Evolutionary conservation across 306 rosid genomes (phyloP).

Genomic region (Cicer cuneatum): DNA sequence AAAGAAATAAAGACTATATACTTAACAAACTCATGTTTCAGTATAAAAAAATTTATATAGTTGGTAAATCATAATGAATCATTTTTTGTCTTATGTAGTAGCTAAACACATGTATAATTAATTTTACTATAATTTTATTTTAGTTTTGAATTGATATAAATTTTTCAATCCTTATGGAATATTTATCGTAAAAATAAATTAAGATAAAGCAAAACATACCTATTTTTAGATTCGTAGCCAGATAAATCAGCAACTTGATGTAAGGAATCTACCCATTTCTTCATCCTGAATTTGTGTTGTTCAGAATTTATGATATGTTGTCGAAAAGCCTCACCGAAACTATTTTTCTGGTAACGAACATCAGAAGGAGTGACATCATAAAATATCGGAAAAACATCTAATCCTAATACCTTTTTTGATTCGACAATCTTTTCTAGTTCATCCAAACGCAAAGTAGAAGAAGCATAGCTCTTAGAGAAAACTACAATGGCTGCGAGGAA

Average conservation of each 20-base stretch:
- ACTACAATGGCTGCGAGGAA: slow-evolving; percentile 12
- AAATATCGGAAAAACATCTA: slow-evolving; percentile 25
- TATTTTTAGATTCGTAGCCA: slow-evolving; percentile 23
- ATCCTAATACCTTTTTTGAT: slow-evolving; percentile 1
- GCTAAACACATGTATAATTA: too few species aligned
- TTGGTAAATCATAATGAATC: too few species aligned
- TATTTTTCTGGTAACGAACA: slow-evolving; percentile 21
- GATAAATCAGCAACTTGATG: neutral
- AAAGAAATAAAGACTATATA: too few species aligned
- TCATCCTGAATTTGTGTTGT: neutral
- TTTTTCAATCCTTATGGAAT: too few species aligned
- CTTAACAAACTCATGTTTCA: too few species aligned
- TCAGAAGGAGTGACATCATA: slow-evolving; percentile 21
- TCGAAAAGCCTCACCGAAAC: neutral
- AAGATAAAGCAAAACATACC: neutral
- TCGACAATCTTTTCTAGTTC: slow-evolving; percentile 38
- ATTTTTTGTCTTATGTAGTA: too few species aligned
- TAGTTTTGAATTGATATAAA: too few species aligned
- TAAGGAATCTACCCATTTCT: slow-evolving; percentile 2
- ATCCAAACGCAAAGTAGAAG: slow-evolving; percentile 31
- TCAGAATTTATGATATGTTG: neutral
- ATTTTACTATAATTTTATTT: too few species aligned
- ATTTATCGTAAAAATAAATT: neutral
- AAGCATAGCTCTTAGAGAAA: slow-evolving; percentile 17
- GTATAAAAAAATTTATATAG: too few species aligned